These are phyloP conservation scores for Pseudogymnoascus sp. DNA, from an alignment of 2,329 filamentous ascomycete genomes.

Conservation along the genomic window DNA sequence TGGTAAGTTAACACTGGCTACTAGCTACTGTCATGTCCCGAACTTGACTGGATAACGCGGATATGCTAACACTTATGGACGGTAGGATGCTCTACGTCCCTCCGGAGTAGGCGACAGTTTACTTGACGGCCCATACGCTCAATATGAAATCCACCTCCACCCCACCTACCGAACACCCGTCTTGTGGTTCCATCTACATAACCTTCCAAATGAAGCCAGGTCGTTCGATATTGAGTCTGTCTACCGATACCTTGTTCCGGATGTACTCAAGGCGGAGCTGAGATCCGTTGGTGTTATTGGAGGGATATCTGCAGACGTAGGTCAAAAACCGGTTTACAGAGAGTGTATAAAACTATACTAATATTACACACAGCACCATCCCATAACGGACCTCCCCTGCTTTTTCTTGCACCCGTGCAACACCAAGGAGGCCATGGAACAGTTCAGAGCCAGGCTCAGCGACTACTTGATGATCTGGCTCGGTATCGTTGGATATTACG, in stretches of 20 bases:
- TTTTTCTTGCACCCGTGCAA: conserved; percentile 94
- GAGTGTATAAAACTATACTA: conserved; percentile 9
- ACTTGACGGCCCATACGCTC: conserved; percentile 30
- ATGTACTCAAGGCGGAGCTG: conserved; percentile 52
- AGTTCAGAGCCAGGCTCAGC: conserved; percentile 46
- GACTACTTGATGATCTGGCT: conserved; percentile 83
- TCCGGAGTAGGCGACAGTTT: neutral
- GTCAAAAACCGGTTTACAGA: conserved; percentile 31
- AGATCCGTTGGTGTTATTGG: conserved; percentile 56
- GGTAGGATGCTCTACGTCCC: neutral
- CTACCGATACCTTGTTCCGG: conserved; percentile 61
- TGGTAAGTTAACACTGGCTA: conserved; percentile 18
- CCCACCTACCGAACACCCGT: conserved; percentile 67
- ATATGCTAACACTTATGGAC: neutral
- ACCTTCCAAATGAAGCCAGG: conserved; percentile 45
- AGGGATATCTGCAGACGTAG: conserved; percentile 67
- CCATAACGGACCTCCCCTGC: conserved; percentile 63
- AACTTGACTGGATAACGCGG: conserved; percentile 21
- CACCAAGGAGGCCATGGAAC: conserved; percentile 69
- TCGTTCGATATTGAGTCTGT: conserved; percentile 58
- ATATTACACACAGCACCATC: conserved; percentile 45
- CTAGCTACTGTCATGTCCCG: conserved; percentile 12
- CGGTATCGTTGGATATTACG: conserved; percentile 71
- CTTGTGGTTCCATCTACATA: conserved; percentile 63
- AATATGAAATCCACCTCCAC: conserved; percentile 67